Conservation (phyloP, 1,284 basidiomycete genomes). For the Apiotrichum montevideense region DNA sequence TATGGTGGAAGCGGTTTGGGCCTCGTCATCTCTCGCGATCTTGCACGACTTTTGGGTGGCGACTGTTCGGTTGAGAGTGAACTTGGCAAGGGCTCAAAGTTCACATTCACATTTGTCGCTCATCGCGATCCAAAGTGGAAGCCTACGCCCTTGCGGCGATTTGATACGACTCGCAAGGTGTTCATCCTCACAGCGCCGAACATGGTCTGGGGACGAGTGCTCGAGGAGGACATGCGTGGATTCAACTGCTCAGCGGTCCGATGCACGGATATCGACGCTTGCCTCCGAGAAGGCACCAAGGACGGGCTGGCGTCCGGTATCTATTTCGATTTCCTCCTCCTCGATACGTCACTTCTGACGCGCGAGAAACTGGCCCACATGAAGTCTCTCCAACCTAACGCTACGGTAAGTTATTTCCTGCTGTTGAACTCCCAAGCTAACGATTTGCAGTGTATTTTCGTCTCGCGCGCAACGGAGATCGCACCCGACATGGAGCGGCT, state of each 20-base stretch:
- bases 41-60: slow-evolving; percentile 41
- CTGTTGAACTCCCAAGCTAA: neutral
- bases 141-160: slow-evolving; percentile 4
- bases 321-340: slow-evolving; percentile 23
- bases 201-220: slow-evolving; percentile 28
- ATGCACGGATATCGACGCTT: slow-evolving; percentile 17
- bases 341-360: slow-evolving; percentile 22
- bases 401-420: slow-evolving; percentile 17
- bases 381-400: slow-evolving; percentile 24
- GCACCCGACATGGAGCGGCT: slow-evolving; percentile 17
- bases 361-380: slow-evolving; percentile 15
- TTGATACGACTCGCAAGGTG: slow-evolving; percentile 11
- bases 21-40: slow-evolving; percentile 39
- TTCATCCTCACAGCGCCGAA: slow-evolving; percentile 21
- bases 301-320: slow-evolving; percentile 22
- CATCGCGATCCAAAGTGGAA: slow-evolving; percentile 17
- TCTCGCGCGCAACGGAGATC: slow-evolving; percentile 31
- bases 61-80: slow-evolving; percentile 39
- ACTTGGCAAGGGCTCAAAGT: slow-evolving; percentile 41
- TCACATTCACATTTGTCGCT: slow-evolving; percentile 38
- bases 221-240: slow-evolving; percentile 25
- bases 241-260: slow-evolving; percentile 30
- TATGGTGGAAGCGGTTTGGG: slow-evolving; percentile 43
- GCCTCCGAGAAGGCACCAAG: slow-evolving; percentile 15
- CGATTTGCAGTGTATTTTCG: slow-evolving; percentile 24